Base-by-base conservation (phyloP, 352 stramenopile species). In the Pythium vanterpoolii region DNA sequence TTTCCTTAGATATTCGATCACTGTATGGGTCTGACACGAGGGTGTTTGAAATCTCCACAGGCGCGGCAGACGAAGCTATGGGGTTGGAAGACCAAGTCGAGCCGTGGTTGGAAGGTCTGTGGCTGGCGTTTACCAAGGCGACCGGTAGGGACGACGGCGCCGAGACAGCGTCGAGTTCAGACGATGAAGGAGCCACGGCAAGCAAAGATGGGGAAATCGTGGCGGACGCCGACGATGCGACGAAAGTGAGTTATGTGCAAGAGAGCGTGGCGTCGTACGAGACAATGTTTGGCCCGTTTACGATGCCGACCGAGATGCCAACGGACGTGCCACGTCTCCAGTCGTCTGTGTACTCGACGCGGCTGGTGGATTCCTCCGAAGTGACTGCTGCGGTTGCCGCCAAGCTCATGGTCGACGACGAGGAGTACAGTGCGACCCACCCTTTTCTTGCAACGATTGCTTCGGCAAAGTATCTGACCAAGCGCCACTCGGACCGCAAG, bases 11-110 rank as follows among this genome's bases (percentile, higher is more conserved):
- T 30, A 26, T 21, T 27, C 2, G 5, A 47, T 28, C 24, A 31
- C 18, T 10, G 0, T 50, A 14, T 23, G 49, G 5, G 18, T 23
- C 9, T 27, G 24, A 36, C 1, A 9, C 13, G 14, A 8, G 45
- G 14, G 30, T 58, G 14, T 68, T 13, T 24, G 14, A 26, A 7
- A 33, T 53, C 64, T 23, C 33, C n/a, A 46, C 83, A 73, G 79
- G 62, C 5, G 95, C 82, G 60, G 92, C 90, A 6, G 96, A 99
- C 61, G 96, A 99, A 74, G 95, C 83, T 0, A 95, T 95, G 30
- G 95, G 95, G 0, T 78, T 98, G 48, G 94, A 98, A 72, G 87
- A 97, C 45, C 79, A 81, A n/a, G 95, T 99, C 11, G 95, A 99
- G 60, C 88, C 89, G 21, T 99, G 92, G 92, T 58, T 88, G 6